Evolutionary conservation across 1,284 basidiomycete genomes (phyloP), one percentile per base, ranked within the genome.

Genomic region (Dichomitus squalens): DNA sequence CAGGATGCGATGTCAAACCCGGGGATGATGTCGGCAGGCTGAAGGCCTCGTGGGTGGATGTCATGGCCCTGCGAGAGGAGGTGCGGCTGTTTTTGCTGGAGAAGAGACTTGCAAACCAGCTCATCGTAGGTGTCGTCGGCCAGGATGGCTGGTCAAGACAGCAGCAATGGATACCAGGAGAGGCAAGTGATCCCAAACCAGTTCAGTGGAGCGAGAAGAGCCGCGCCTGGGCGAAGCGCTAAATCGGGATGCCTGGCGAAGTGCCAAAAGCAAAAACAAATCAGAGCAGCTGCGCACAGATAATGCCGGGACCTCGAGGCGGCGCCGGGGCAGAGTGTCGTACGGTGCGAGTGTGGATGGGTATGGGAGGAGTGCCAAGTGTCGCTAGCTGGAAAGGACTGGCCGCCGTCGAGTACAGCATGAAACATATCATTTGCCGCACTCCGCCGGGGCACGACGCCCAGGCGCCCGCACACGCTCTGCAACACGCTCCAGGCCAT

Each of bases 41-140:
- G 74, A 92, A 92, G 52, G 90, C 90, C 68, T 92, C 89, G 69
- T 87, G 83, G 14, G 90, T 92, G 20, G 82, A 83, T 18, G 81
- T 83, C 59, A 92, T 79, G 44, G 87, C 82, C 72, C 87, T 66
- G 77, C 85, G 68, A 21, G 57, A 55, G 78, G 80, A 67, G 81
- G 76, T 81, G 66, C 79, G 77, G 43, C 76, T 71, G 44, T 72
- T 73, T 59, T 79, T 77, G 58, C 70, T 68, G 25, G 80, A 77
- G 72, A 91, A 90, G 56, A 88, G 74, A 63, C 81, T 83, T 39
- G 79, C 73, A 52, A 91, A 75, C 88, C 88, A 91, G 75, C 84
- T 83, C 88, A 91, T 91, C 58, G 50, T 60, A 53, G 52, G 20
- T 38, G 59, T 52, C 40, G 40, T 52, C 53, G 57, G 48, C 47